Evolutionary conservation across 208 protist species (phyloP), one percentile per base, ranked within the genome.

Genomic region (Trichomonas tenax): DNA sequence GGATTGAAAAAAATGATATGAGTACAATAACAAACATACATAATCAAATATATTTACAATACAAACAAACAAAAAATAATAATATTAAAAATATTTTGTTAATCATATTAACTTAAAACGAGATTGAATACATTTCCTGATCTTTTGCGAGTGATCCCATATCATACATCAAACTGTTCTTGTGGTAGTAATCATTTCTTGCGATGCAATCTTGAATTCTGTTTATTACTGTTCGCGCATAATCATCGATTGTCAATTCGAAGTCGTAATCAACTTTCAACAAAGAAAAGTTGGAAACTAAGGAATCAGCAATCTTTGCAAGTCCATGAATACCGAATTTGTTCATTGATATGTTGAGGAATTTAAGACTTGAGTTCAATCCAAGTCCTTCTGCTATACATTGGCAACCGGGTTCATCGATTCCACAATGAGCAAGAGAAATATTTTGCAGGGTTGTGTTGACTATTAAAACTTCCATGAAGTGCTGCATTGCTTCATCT

Each of bases 131-230:
- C 15, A 58, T 8, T 58, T 58, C 49, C 15, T 58, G n/a, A 48
- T 48, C 34, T 48, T 3, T 48, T 48, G 82, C 82, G 1, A 90
- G 9, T 48, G 40, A 0, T n/a, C n/a, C 4, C 41, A 90, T 90
- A 48, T 90, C 82, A 10, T 90, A 48, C 82, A 90, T 90, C 17
- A 48, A 48, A 21, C 23, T 90, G n/a, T 90, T 90, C 45, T 90
- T 36, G 4, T 90, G 34, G n/a, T 90, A 90, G 31, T 90, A 90
- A 90, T 90, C 41, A 90, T 90, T 90, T 90, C 82, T 90, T 90
- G 45, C 82, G 3, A 90, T 10, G 41, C 10, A 90, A 21, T 48
- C 82, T 21, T 36, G 2, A 48, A 45, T 90, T 90, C n/a, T 90
- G 0, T 48, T 48, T 90, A 4, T 2, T 21, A 90, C 49, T 21